Evolutionary conservation across 2,329 filamentous ascomycete species (phyloP), one percentile per base, ranked within the genome.

Genomic region (Rugonectria rugulosa): DNA sequence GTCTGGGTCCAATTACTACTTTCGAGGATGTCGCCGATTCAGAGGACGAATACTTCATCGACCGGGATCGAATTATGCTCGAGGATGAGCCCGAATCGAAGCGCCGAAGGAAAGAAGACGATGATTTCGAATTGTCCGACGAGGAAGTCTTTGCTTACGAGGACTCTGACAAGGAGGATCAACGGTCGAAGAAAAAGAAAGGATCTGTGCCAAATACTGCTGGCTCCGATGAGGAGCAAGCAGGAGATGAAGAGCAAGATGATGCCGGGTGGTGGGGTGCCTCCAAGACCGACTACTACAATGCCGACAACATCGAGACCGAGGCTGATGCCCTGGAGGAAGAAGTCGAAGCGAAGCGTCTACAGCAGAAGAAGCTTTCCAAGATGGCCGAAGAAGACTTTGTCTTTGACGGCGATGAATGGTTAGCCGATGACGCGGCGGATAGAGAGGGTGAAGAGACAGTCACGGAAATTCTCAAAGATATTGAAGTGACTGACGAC

Each of bases 351-450:
- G 95, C 94, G 3, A 88, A 89, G 72, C 83, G 92, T 59, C 75
- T 99, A 57, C 94, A 98, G 73, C 88, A 92, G 75, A 97, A 97
- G 81, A 94, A 95, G 70, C 75, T 98, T 20, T 83, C 92, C 64
- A 88, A 89, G 63, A 95, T 99, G 90, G 85, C 87, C 6, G 93
- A 96, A 64, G 89, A 90, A 32, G 95, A 99, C 71, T 99, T 97
- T 69, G 88, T 92, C 8, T 96, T 98, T 62, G 92, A 98, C 66
- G 91, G 96, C 68, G 83, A 86, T 36, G 92, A 96, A 64, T 98
- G 94, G 95, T 72, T 88, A 31, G 85, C 83, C 21, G 77, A 81
- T 14, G 81, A 80, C 3, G 79, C 79, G 14, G 78, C 80, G 19
- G 77, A 77, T 2, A 78, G 79, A 2, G 78, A 80, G 27, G 78